phyloP scores from a whole-genome alignment of 2,329 filamentous ascomycete species.

The Pezicula neosporulosa region DNA sequence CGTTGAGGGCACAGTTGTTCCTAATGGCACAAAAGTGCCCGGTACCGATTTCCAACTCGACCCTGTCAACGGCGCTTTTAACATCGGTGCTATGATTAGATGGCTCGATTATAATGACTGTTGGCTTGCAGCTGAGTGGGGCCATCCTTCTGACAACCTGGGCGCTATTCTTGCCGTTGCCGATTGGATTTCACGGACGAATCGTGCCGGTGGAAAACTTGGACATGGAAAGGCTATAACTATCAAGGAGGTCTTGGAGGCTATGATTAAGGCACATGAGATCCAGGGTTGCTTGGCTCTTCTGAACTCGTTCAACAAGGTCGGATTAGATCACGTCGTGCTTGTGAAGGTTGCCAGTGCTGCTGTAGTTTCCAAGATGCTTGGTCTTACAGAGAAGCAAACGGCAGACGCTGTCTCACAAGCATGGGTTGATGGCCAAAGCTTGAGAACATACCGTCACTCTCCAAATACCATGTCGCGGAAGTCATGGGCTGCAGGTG shows the following conservation, averaged over 20 bases:
- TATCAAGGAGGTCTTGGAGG: conserved; percentile 87
- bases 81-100: conserved; percentile 97
- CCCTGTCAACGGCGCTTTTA: conserved; percentile 94
- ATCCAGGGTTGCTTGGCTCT: conserved; percentile 96
- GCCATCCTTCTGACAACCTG: conserved; percentile 96
- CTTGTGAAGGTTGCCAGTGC: conserved; percentile 96
- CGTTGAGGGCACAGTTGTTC: conserved; percentile 85
- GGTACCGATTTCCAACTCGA: conserved; percentile 94
- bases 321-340: conserved; percentile 95
- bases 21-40: conserved; percentile 86
- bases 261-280: conserved; percentile 98
- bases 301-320: conserved; percentile 98
- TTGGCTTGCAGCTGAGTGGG: conserved; percentile 99
- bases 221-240: conserved; percentile 87
- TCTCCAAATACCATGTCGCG: conserved; percentile 99
- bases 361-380: conserved; percentile 92
- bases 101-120: conserved; percentile 99
- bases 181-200: conserved; percentile 95
- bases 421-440: conserved; percentile 96
- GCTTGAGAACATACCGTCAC: conserved; percentile 94
- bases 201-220: conserved; percentile 71
- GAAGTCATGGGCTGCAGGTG: conserved; percentile 98
- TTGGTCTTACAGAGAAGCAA: conserved; percentile 84
- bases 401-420: conserved; percentile 95
- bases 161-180: conserved; percentile 95